These are phyloP conservation scores for Maudiozyma barnettii DNA, from an alignment of 805 yeast genomes.

Conservation along the genomic window DNA sequence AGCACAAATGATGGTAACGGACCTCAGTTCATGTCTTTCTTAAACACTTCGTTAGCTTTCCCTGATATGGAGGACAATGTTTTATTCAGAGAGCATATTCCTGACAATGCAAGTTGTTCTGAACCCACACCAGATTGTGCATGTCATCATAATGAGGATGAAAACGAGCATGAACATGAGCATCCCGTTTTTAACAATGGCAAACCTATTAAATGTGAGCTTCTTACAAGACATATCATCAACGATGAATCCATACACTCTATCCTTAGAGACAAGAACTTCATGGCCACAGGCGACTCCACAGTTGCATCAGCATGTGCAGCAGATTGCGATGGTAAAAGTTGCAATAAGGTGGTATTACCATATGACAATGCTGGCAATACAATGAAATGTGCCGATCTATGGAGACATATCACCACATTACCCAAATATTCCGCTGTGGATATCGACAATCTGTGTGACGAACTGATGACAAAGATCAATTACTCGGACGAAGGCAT, in stretches of 20 bases:
- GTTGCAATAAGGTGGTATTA: not conserved
- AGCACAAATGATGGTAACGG: not conserved
- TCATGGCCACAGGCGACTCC: not conserved
- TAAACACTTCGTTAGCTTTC: slow-evolving; percentile 1
- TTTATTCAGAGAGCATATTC: not conserved
- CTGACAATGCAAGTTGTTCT: not conserved
- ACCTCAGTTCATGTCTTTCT: not conserved
- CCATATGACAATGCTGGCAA: slow-evolving; percentile 1
- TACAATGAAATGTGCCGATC: slow-evolving; percentile 2
- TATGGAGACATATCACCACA: slow-evolving; percentile 4
- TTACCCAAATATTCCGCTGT: slow-evolving; percentile 71
- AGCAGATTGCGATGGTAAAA: not conserved
- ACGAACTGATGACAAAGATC: slow-evolving; percentile 76
- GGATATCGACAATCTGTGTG: slow-evolving; percentile 83
- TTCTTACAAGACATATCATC: slow-evolving; percentile 7
- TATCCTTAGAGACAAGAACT: slow-evolving; percentile 3
- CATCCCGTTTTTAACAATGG: not conserved
- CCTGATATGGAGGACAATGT: slow-evolving; percentile 4
- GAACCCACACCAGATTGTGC: not conserved
- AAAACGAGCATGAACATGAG: too few species aligned
- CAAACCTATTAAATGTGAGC: slow-evolving; percentile 7
- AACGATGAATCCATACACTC: slow-evolving; percentile 6
- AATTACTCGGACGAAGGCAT: slow-evolving; percentile 78
- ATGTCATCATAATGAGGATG: not conserved
- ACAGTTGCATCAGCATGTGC: not conserved